Percentiles rank a stretch among this genome's conserved stretches.
phyloP scores from a whole-genome alignment of 169 alveolate genomes.

The Eimeria tenella region DNA sequence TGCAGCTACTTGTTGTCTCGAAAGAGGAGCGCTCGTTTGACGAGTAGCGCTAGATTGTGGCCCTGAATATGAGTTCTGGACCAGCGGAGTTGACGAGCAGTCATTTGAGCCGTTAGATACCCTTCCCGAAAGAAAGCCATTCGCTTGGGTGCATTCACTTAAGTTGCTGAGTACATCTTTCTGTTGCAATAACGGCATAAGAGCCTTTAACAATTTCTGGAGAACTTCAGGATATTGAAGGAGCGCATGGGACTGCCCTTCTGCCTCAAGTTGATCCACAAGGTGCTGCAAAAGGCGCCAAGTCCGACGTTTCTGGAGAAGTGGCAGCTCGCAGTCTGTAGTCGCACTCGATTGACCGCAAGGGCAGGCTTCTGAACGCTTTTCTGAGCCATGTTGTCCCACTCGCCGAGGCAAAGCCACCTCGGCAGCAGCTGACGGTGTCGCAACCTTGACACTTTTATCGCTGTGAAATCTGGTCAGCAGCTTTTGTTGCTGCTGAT shows the following conservation, averaged over 20 bases:
- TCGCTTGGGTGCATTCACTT: background rate
- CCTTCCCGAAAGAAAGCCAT: background rate
- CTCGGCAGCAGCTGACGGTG: background rate
- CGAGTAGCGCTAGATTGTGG: background rate
- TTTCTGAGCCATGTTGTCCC: background rate
- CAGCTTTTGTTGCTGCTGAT: conserved; percentile 12
- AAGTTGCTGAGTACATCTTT: conserved; percentile 1
- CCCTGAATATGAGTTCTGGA: background rate
- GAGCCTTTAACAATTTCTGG: conserved; percentile 35
- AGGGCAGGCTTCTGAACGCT: background rate
- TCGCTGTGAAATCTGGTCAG: background rate
- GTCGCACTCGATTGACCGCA: background rate
- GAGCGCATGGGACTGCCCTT: conserved; percentile 26
- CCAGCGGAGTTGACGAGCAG: background rate
- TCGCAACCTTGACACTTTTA: background rate
- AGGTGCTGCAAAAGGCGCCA: conserved; percentile 67
- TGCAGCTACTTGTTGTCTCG: background rate
- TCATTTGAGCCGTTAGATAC: background rate
- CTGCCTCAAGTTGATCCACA: conserved; percentile 48
- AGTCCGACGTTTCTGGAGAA: conserved; percentile 60
- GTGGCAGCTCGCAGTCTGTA: conserved; percentile 4
- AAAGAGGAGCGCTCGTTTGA: background rate
- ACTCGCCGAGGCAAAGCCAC: background rate
- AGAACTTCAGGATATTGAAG: conserved; percentile 41
- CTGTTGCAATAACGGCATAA: conserved; percentile 33